phyloP scores from a whole-genome alignment of 2,329 filamentous ascomycete species.

The Penicillium sp. region DNA sequence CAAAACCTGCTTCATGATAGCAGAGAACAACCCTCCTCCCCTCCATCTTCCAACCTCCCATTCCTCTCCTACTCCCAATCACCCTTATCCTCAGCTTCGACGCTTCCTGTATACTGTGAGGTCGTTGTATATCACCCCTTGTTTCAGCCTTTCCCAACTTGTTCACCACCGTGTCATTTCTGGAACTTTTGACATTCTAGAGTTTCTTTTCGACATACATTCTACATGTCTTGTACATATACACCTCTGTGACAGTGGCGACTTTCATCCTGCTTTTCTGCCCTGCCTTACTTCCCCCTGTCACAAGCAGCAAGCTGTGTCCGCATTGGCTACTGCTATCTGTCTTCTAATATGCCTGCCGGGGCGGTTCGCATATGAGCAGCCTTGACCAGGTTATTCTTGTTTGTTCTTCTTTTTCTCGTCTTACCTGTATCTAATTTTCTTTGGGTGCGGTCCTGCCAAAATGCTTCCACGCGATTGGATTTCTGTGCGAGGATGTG shows the following conservation, averaged over 20 bases:
- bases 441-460: slow-evolving; percentile 14
- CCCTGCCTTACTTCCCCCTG: not conserved
- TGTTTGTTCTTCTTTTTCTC: not conserved
- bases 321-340: not conserved
- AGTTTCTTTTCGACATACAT: slow-evolving; percentile 26
- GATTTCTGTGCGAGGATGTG: slow-evolving; percentile 14
- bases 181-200: slow-evolving; percentile 20
- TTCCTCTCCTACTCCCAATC: not conserved
- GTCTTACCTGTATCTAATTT: slow-evolving; percentile 30
- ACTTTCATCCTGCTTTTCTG: not conserved
- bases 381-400: not conserved
- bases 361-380: not conserved
- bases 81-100: slow-evolving; percentile 8
- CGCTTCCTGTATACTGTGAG: slow-evolving; percentile 16
- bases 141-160: slow-evolving; percentile 4
- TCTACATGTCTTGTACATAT: slow-evolving; percentile 41
- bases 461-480: slow-evolving; percentile 9
- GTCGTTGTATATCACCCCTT: slow-evolving; percentile 22
- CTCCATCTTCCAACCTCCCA: not conserved
- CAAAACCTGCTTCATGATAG: slow-evolving; percentile 11
- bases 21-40: not conserved
- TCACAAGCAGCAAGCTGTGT: not conserved
- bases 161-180: slow-evolving; percentile 13
- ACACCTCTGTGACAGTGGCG: slow-evolving; percentile 25
- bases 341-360: slow-evolving; percentile 9